Percentiles rank a stretch among this genome's conserved stretches.
Conservation (phyloP, 2,329 filamentous ascomycete species). For the Pseudogymnoascus sp. region DNA sequence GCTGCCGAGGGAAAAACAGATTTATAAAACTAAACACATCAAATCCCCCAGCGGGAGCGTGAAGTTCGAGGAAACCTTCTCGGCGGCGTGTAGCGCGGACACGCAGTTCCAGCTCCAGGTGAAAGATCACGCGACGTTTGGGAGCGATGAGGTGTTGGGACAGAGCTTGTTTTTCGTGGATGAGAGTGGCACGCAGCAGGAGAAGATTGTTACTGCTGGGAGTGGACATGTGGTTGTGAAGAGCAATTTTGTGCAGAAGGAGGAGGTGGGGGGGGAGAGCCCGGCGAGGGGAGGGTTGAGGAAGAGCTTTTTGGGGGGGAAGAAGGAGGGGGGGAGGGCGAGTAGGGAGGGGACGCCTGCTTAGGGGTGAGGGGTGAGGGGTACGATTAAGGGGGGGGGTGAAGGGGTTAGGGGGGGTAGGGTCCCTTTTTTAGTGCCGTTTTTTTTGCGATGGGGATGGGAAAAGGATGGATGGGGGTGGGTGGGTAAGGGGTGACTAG, state of each 20-base stretch:
- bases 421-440: not conserved
- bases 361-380: not conserved
- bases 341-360: slow-evolving; percentile 37
- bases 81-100: slow-evolving; percentile 68
- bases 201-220: slow-evolving; percentile 69
- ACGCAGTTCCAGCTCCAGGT: slow-evolving; percentile 78
- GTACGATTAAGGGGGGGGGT: too few relatives aligned
- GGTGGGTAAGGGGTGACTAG: not conserved
- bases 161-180: slow-evolving; percentile 89
- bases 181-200: slow-evolving; percentile 57
- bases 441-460: not conserved
- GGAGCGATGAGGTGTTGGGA: slow-evolving; percentile 73
- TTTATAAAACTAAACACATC: slow-evolving; percentile 88
- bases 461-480: not conserved
- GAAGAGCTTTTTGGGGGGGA: slow-evolving; percentile 42
- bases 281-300: slow-evolving; percentile 39
- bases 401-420: not conserved
- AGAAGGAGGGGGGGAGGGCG: slow-evolving; percentile 33
- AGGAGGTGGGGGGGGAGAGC: slow-evolving; percentile 32
- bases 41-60: slow-evolving; percentile 61
- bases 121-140: slow-evolving; percentile 77
- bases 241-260: slow-evolving; percentile 58
- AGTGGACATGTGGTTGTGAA: slow-evolving; percentile 62
- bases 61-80: slow-evolving; percentile 71
- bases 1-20: slow-evolving; percentile 61